phyloP scores from a whole-genome alignment of 495 filamentous ascomycete species.

The Xylaria telfairii region DNA sequence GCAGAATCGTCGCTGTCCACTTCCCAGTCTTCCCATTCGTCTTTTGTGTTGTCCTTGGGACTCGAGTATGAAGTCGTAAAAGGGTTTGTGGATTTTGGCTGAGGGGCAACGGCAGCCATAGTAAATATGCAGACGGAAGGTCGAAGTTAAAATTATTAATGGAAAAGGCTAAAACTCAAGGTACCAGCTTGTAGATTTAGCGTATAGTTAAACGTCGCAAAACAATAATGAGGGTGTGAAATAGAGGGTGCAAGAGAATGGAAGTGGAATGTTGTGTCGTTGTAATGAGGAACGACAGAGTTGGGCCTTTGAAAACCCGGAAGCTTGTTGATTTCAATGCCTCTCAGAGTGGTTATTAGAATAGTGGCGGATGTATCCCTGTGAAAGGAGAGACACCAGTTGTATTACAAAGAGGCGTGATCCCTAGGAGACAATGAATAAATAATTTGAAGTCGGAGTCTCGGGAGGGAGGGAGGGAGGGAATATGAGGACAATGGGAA shows the following conservation, averaged over 20 bases:
- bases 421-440: slow-evolving; percentile 13
- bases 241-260: neutral
- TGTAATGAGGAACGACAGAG: slow-evolving; percentile 3
- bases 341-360: neutral
- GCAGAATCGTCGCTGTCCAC: slow-evolving; percentile 45
- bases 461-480: slow-evolving; percentile 5
- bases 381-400: slow-evolving; percentile 7
- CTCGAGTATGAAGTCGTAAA: slow-evolving; percentile 19
- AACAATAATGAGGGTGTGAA: neutral
- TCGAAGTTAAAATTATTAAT: slow-evolving; percentile 15
- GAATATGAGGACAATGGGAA: slow-evolving; percentile 6
- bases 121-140: slow-evolving; percentile 18
- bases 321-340: neutral
- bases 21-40: slow-evolving; percentile 59
- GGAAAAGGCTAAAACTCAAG: slow-evolving; percentile 33
- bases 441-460: neutral
- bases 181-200: slow-evolving; percentile 36
- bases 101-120: slow-evolving; percentile 29
- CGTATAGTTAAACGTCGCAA: neutral
- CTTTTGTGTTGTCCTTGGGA: slow-evolving; percentile 34
- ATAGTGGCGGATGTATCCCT: neutral
- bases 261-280: neutral
- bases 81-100: slow-evolving; percentile 28
- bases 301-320: slow-evolving; percentile 8
- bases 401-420: slow-evolving; percentile 12